Conservation (phyloP, 805 yeast species). For the Sugiyamaella lignohabitans region DNA sequence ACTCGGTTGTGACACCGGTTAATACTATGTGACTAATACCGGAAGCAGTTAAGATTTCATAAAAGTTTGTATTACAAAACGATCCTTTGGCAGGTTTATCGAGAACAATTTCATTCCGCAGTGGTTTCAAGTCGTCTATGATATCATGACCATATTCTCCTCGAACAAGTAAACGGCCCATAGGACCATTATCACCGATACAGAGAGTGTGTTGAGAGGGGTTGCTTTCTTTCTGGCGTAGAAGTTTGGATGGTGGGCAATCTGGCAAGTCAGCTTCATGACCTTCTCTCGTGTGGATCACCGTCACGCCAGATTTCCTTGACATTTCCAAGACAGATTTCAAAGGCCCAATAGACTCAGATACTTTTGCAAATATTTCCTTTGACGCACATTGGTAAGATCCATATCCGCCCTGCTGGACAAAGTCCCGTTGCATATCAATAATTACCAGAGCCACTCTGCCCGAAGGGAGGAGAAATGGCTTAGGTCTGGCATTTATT, state of each 20-base stretch:
- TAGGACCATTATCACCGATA: conserved; percentile 31
- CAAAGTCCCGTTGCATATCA: conserved; percentile 33
- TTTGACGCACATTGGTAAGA: conserved; percentile 27
- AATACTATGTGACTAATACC: conserved; percentile 29
- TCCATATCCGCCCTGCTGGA: conserved; percentile 29
- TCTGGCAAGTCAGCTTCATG: conserved; percentile 28
- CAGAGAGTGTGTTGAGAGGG: conserved; percentile 20
- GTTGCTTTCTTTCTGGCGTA: conserved; percentile 24
- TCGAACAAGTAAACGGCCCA: conserved; percentile 30
- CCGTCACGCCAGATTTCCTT: conserved; percentile 26
- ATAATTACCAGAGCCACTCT: conserved; percentile 29
- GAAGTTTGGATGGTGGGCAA: conserved; percentile 28
- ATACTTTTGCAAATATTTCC: conserved; percentile 25
- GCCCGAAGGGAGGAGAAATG: conserved; percentile 22
- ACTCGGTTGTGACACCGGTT: conserved; percentile 33
- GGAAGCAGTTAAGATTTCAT: conserved; percentile 25
- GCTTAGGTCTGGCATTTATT: conserved; percentile 19
- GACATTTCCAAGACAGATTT: conserved; percentile 24
- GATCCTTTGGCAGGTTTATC: conserved; percentile 34
- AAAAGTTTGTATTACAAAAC: conserved; percentile 30
- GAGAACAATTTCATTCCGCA: conserved; percentile 25
- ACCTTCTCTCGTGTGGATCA: conserved; percentile 33
- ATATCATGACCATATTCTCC: conserved; percentile 33
- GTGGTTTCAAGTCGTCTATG: conserved; percentile 29
- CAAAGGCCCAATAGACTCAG: conserved; percentile 22